A percentile compares a stretch with the other conserved stretches of the same genome.
Evolutionary conservation across 2,329 filamentous ascomycete genomes (phyloP).

Genomic region (Byssochlamys sp.): DNA sequence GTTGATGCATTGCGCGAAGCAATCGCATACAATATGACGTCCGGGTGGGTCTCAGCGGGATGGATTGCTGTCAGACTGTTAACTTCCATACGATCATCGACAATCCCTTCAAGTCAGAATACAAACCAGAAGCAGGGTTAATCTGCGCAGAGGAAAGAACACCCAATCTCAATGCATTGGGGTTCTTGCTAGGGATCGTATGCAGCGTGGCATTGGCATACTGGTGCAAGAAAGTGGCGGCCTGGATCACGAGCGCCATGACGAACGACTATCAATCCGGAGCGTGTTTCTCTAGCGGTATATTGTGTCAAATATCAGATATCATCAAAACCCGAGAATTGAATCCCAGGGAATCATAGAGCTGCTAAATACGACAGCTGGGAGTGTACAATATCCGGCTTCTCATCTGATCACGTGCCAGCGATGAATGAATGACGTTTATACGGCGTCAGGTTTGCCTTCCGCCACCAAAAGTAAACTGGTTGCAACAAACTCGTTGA

Average conservation of each 20-base stretch:
- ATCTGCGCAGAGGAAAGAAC: conserved; percentile 16
- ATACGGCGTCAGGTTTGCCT: neutral
- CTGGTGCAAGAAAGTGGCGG: conserved; percentile 15
- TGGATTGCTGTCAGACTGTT: conserved; percentile 18
- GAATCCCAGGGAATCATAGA: neutral
- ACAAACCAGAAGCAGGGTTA: conserved; percentile 16
- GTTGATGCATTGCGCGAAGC: conserved; percentile 42
- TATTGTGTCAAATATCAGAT: neutral
- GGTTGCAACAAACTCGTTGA: neutral
- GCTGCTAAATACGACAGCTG: neutral
- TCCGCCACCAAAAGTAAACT: neutral
- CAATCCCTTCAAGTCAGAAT: neutral
- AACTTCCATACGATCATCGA: neutral
- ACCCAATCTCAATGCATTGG: conserved; percentile 14
- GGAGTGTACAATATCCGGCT: neutral
- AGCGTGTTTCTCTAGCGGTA: neutral
- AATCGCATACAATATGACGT: conserved; percentile 45
- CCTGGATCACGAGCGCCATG: conserved; percentile 18
- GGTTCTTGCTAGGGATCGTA: conserved; percentile 12
- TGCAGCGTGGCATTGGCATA: conserved; percentile 15
- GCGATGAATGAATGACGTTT: neutral
- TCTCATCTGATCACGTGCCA: neutral
- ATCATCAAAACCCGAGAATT: neutral
- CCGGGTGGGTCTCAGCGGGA: conserved; percentile 45
- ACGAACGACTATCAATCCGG: neutral